Conservation (phyloP, 2,329 filamentous ascomycete species). For the Neoascochyta sp. region DNA sequence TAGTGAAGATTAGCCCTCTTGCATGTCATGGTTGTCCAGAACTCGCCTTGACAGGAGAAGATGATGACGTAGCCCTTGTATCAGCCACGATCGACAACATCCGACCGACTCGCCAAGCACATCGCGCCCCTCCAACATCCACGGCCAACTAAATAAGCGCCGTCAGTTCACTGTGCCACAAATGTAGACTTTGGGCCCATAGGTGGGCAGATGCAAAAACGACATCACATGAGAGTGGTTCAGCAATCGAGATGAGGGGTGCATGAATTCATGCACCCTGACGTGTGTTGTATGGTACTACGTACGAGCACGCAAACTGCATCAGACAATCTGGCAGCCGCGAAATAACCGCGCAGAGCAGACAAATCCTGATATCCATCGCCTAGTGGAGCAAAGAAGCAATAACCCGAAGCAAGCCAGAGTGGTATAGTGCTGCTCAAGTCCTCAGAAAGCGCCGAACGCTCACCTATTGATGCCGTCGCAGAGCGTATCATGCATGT, state of each 20-base stretch:
- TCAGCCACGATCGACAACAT: too few relatives aligned
- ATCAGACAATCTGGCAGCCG: background rate
- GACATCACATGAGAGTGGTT: too few relatives aligned
- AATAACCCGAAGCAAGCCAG: conserved; percentile 20
- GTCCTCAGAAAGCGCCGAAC: conserved; percentile 43
- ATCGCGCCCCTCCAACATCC: too few relatives aligned
- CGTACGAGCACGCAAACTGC: conserved; percentile 6
- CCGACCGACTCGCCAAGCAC: too few relatives aligned
- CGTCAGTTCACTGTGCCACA: too few relatives aligned
- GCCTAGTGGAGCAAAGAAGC: conserved; percentile 13
- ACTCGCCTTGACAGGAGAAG: too few relatives aligned
- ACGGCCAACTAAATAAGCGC: too few relatives aligned
- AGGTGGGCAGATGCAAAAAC: too few relatives aligned
- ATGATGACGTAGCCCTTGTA: conserved; percentile 8
- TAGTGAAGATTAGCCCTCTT: conserved; percentile 4
- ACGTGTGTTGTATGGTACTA: too few relatives aligned
- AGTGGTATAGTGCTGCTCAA: conserved; percentile 40
- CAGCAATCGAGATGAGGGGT: conserved; percentile 22
- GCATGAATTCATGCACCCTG: conserved; percentile 35
- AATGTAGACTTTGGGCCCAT: too few relatives aligned
- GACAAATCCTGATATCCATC: too few relatives aligned
- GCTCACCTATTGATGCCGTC: conserved; percentile 42
- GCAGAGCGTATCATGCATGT: conserved; percentile 32
- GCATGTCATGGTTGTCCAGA: too few relatives aligned
- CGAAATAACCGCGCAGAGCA: background rate